Evolutionary conservation across 225 moss, liverwort and hornwort genomes (phyloP), one percentile per base, ranked within the genome.

Genomic region (Marchantia paleacea): DNA sequence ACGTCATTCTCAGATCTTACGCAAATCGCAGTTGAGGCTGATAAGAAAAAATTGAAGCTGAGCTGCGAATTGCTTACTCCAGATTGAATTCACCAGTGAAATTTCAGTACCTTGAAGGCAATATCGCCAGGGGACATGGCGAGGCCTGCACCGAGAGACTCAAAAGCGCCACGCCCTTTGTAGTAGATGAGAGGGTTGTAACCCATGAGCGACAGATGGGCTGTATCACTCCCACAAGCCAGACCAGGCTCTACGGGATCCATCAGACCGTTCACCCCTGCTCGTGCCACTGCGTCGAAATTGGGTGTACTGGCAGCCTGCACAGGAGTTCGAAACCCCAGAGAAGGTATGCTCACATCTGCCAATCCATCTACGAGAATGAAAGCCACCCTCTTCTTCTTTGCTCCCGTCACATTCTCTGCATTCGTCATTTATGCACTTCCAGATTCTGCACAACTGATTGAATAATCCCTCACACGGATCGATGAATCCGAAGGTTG

Each of bases 51-150:
- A 5, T 39, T 39, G 39, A 39, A 2, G 5, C 39, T 39, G 39
- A 39, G 39, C 39, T 39, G 39, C 5, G 39, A 39, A 39, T 39
- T 39, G 39, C 39, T 2, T 39, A 39, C 39, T 39, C 39, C 39
- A 39, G 39, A 39, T 39, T 39, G 2, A 5, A 39, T 39, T 39
- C 39, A 39, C 39, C 5, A 39, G 39, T 39, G 39, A 39, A 29
- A 26, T 3, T 7, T 14, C 14, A 71, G 69, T 61, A 95, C 99
- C 95, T 95, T 99, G 82, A 99, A 94, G n/a, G 99, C 99, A 87
- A 99, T 99, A 66, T 99, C 99, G 47, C 99, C 99, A 10, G 99
- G 94, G 75, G 92, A 91, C 99, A 99, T 99, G 13, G 95, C 94
- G 71, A 99, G 80, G 22, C 99, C 95, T 0, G 99, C 95, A 7